Evolutionary conservation across 768 basidiomycete species (phyloP).

Genomic region (Neoboletus subvelutipes): DNA sequence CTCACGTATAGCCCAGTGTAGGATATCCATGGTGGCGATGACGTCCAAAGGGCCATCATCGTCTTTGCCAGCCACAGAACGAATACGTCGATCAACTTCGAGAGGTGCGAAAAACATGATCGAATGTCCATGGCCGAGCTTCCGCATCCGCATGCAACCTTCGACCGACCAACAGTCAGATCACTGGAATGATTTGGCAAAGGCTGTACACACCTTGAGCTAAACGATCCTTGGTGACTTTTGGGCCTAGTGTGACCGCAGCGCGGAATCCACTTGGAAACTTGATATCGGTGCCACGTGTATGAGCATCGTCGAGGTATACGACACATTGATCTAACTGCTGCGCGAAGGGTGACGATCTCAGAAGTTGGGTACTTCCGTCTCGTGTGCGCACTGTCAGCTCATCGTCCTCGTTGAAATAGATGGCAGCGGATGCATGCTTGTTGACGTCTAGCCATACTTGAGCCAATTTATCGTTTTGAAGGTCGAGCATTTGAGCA

Average conservation of each 20-base stretch:
- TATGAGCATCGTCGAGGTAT: slow-evolving; percentile 37
- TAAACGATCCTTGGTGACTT: slow-evolving; percentile 38
- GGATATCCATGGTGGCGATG: slow-evolving; percentile 31
- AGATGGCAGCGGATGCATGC: slow-evolving; percentile 29
- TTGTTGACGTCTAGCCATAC: slow-evolving; percentile 38
- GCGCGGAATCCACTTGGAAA: slow-evolving; percentile 35
- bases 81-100: slow-evolving; percentile 41
- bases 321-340: slow-evolving; percentile 37
- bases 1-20: slow-evolving; percentile 31
- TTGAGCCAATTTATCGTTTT: slow-evolving; percentile 40
- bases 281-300: slow-evolving; percentile 33
- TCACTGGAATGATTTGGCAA: background rate
- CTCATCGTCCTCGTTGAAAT: slow-evolving; percentile 35
- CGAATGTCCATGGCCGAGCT: slow-evolving; percentile 47
- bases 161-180: background rate
- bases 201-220: slow-evolving; percentile 29
- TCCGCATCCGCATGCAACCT: slow-evolving; percentile 58
- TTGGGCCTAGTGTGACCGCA: slow-evolving; percentile 39
- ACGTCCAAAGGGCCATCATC: background rate
- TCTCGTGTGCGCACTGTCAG: slow-evolving; percentile 33
- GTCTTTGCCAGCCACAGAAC: slow-evolving; percentile 20
- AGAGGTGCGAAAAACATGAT: slow-evolving; percentile 47
- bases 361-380: slow-evolving; percentile 27
- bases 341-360: slow-evolving; percentile 33
- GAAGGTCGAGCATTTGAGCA: slow-evolving; percentile 54